Conservation (phyloP, 2,329 filamentous ascomycete genomes). For the Botrytis hyacinthi region DNA sequence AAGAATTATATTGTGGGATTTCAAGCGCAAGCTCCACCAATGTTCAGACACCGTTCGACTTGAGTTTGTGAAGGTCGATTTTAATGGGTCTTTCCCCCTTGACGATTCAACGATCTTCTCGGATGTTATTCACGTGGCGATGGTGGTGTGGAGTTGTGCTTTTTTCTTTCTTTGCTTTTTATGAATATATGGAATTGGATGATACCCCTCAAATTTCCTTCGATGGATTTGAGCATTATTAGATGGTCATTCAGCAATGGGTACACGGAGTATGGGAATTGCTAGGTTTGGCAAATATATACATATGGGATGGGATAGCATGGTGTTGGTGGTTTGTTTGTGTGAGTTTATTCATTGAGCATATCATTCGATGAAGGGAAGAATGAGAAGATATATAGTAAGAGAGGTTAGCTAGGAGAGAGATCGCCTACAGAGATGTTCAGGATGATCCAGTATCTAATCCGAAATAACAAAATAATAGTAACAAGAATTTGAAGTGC, state of each 20-base stretch:
- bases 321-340: not conserved
- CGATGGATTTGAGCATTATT: constrained; percentile 5
- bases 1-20: constrained; percentile 33
- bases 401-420: not conserved
- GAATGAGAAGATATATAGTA: not conserved
- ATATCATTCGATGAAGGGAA: not conserved
- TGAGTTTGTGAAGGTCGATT: not conserved
- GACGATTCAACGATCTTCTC: not conserved
- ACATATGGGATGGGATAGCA: not conserved
- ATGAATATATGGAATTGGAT: not conserved
- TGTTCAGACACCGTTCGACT: not conserved
- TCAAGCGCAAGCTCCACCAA: constrained; percentile 24
- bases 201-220: not conserved
- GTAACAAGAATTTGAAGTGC: not conserved
- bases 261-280: not conserved
- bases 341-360: not conserved
- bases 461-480: not conserved
- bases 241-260: constrained; percentile 3
- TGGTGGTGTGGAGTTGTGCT: not conserved
- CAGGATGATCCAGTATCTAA: not conserved
- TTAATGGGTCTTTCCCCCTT: not conserved
- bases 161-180: not conserved
- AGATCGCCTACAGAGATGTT: not conserved
- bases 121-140: not conserved
- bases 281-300: not conserved